Evolutionary conservation across 2,329 filamentous ascomycete genomes (phyloP).

Genomic region (Stemphylium beticola): DNA sequence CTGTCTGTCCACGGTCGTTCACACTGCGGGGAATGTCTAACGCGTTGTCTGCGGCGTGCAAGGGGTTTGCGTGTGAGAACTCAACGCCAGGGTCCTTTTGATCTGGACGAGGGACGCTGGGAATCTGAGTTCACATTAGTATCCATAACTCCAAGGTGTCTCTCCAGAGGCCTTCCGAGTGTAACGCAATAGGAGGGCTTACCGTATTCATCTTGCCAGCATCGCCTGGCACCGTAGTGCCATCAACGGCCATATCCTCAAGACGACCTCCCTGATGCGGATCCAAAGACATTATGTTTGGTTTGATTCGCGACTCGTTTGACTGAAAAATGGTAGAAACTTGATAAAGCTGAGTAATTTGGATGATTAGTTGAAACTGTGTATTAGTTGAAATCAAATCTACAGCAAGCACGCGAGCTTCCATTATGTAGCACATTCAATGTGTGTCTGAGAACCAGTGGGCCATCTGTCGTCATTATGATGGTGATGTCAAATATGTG

Average conservation of each 20-base stretch:
- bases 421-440: conserved; percentile 4
- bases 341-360: not conserved
- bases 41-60: conserved; percentile 51
- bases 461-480: conserved; percentile 8
- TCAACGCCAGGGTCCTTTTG: conserved; percentile 50
- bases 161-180: too few species aligned
- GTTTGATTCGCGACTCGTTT: not conserved
- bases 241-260: conserved; percentile 44
- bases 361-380: not conserved
- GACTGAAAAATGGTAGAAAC: not conserved
- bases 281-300: conserved; percentile 27
- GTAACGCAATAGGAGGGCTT: not conserved
- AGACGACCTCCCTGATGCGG: conserved; percentile 44
- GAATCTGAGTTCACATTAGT: not conserved
- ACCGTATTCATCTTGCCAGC: conserved; percentile 51
- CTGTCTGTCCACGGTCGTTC: conserved; percentile 42
- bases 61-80: conserved; percentile 45
- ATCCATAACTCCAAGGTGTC: too few species aligned
- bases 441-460: not conserved
- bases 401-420: conserved; percentile 1
- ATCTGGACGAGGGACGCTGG: conserved; percentile 50
- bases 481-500: conserved; percentile 18
- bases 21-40: conserved; percentile 53
- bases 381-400: not conserved
- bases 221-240: conserved; percentile 53